Evolutionary conservation across 176 grass and related monocot species (phyloP), one percentile per base, ranked within the genome.

Genomic region (Eleusine indica): DNA sequence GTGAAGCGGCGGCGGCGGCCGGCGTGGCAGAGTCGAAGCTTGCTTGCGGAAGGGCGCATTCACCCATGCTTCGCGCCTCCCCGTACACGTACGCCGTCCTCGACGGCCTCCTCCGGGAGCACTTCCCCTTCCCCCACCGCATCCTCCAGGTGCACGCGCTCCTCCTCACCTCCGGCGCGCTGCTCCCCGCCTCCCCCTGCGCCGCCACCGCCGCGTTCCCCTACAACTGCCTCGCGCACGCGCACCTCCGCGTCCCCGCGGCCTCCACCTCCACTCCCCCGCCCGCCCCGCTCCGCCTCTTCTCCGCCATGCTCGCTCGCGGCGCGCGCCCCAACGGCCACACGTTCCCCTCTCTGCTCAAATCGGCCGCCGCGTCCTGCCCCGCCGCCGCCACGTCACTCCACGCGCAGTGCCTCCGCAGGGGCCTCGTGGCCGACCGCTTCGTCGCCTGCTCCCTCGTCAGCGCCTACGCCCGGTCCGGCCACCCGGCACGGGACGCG

Each of bases 281-380:
- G 19, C 7, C 56, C 21, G 78, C 73, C 2, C 84, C 87, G 13
- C 87, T 91, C 77, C 83, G 70, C 70, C 83, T 97, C 65, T 94
- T 94, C 72, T 43, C 67, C 51, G 54, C 93, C 83, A 92, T 90
- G 89, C 92, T 97, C 51, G 54, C 54, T 39, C 63, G 58, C 35
- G 80, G 92, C 28, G 80, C 43, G 51, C 83, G 51, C 42, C 94
- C 92, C 54, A 94, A 97, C 69, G 49, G 83, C 86, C 88, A 89
- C 77, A 87, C 94, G 7, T 94, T 97, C 80, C 92, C 94, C 28
- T 86, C 86, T 25, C 86, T 97, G 13, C 39, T 97, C 81, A 94
- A 88, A 68, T 83, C 82, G n/a, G 74, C 41, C 69, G 48, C 80
- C 62, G 48, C 75, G 43, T 58, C 62, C 30, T 37, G 22, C 40